Conservation (phyloP, 179 eudicot species). For the Heliamphora ciliata region DNA sequence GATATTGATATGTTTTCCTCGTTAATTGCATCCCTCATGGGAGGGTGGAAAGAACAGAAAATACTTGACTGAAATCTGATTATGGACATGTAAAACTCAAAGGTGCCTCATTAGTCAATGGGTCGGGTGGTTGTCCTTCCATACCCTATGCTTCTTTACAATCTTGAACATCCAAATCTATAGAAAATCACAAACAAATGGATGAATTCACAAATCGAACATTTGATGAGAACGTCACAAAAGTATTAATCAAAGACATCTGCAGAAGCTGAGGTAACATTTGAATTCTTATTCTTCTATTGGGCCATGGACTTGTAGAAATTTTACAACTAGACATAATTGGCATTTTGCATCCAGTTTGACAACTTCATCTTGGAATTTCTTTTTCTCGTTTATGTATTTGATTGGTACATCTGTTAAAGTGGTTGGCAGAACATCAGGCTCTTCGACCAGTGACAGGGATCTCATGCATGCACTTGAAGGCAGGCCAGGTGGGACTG, state of each 20-base stretch:
- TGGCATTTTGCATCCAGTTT: not conserved
- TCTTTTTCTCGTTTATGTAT: not conserved
- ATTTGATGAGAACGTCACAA: constrained; percentile 48
- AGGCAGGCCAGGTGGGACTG: constrained; percentile 30
- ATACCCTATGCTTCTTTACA: constrained; percentile 24
- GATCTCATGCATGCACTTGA: constrained; percentile 34
- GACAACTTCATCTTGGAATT: not conserved
- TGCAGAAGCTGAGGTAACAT: constrained; percentile 67
- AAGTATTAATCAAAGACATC: constrained; percentile 33
- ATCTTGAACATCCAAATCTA: constrained; percentile 30
- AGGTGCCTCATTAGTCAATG: constrained; percentile 39
- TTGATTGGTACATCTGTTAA: constrained; percentile 39
- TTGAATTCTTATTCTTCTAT: not conserved
- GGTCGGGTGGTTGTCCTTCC: constrained; percentile 38
- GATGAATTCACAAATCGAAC: constrained; percentile 45
- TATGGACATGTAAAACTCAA: constrained; percentile 37
- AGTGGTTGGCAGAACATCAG: constrained; percentile 33
- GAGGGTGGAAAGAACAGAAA: constrained; percentile 45
- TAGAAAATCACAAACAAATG: constrained; percentile 48
- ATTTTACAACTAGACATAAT: constrained; percentile 4
- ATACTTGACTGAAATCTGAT: constrained; percentile 32
- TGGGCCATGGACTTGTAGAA: not conserved
- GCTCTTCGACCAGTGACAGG: constrained; percentile 34
- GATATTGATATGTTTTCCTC: constrained; percentile 8
- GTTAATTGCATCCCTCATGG: constrained; percentile 60